These are phyloP conservation scores for Rhodomyrtus psidioides DNA, from an alignment of 441 rosid species.

Conservation along the genomic window DNA sequence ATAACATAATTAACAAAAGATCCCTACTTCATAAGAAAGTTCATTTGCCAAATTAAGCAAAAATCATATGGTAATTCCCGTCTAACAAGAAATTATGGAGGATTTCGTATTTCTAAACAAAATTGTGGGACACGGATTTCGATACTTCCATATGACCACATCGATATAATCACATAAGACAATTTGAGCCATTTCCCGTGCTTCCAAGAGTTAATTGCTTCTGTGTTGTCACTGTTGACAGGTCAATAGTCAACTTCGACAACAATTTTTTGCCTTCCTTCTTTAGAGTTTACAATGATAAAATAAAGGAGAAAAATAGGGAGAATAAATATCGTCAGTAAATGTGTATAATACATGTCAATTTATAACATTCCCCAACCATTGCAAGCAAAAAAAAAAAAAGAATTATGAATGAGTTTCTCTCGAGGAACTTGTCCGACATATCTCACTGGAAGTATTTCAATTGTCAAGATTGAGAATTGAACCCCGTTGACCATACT, in stretches of 20 bases:
- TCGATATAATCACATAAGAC: too few relatives aligned
- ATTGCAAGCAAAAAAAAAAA: not conserved
- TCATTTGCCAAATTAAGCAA: not conserved
- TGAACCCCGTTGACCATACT: not conserved
- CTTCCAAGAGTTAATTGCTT: not conserved
- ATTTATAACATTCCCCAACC: not conserved
- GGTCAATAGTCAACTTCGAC: not conserved
- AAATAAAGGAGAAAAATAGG: too few relatives aligned
- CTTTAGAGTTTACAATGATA: too few relatives aligned
- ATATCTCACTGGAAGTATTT: too few relatives aligned
- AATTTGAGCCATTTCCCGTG: not conserved
- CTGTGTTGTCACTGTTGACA: not conserved
- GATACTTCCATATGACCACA: not conserved
- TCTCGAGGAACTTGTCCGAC: not conserved
- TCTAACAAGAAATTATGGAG: not conserved
- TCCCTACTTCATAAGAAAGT: not conserved
- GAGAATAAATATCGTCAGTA: not conserved
- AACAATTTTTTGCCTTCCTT: too few relatives aligned
- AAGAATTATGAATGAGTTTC: too few relatives aligned
- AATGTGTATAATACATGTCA: too few relatives aligned
- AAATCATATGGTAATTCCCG: not conserved
- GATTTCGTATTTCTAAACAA: not conserved
- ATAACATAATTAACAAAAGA: not conserved
- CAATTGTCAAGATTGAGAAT: not conserved
- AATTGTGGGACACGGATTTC: not conserved